Base-by-base conservation (phyloP, 495 filamentous ascomycete species). In the Mycothermus thermophilus region DNA sequence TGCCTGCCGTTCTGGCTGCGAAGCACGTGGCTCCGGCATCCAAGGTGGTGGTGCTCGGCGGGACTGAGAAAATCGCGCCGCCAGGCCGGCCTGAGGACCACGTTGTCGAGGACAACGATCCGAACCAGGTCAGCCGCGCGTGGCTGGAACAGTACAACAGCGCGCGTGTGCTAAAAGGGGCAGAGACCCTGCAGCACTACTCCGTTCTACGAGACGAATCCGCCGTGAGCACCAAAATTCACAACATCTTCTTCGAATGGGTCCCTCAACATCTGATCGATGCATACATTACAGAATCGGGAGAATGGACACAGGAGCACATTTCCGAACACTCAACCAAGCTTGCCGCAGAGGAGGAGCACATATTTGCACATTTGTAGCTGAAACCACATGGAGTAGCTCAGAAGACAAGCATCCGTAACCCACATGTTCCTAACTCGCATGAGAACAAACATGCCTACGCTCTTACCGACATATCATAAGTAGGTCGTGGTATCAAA, bases 241-340 rank as follows among this genome's bases (percentile, higher is more conserved):
- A 58, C 30, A 80, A 80, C 40, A 42, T 66, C 10, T 77, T 74
- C 35, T 80, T 81, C 37, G 77, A 83, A 53, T 80, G 75, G 76
- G 60, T 78, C 6, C 63, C 69, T 1, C 46, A 60, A 4, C 32
- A 39, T 1, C 51, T 68, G 17, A 58, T 80, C 0, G 66, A 80
- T 47, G 59, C 44, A 0, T 78, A 75, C 41, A 43, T 77, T 31
- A 71, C 67, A 4, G 75, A 81, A 27, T 46, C 62, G 8, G 63
- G 62, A 3, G 37, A 53, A 19, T 61, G 48, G 52, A 50, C 33
- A 2, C 25, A 33, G 18, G 31, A 54, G 21, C 42, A 63, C 19
- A 58, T 63, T 3, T 37, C 35, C 3, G 19, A 35, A 25, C 44
- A 44, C 4, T 59, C 58, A 0, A 35, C 34, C 9, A 40, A 38